These are phyloP conservation scores for Pezicula rhizophila DNA, from an alignment of 2,329 filamentous ascomycete genomes.

Conservation along the genomic window DNA sequence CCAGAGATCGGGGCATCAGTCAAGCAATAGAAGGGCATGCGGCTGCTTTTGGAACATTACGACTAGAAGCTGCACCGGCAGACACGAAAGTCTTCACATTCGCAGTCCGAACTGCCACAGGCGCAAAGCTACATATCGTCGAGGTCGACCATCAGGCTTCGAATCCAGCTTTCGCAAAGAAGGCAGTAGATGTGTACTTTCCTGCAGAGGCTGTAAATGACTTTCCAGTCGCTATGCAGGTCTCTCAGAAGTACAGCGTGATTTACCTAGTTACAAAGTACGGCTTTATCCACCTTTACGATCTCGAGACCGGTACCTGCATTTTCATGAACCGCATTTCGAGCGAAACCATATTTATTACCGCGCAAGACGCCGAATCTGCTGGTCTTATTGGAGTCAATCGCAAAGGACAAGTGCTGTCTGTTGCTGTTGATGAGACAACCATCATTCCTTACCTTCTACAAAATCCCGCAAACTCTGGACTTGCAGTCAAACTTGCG, in stretches of 20 bases:
- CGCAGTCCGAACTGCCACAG: conserved; percentile 80
- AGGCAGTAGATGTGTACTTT: conserved; percentile 96
- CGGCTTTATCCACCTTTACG: conserved; percentile 97
- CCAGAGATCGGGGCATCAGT: conserved; percentile 90
- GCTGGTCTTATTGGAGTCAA: conserved; percentile 92
- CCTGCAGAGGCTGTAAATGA: conserved; percentile 92
- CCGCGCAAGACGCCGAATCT: conserved; percentile 74
- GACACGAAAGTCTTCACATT: conserved; percentile 97
- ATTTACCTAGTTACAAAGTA: conserved; percentile 98
- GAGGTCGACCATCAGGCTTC: conserved; percentile 90
- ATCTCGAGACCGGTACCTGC: conserved; percentile 88
- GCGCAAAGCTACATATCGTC: conserved; percentile 94
- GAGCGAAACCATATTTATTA: conserved; percentile 98
- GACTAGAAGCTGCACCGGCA: conserved; percentile 79
- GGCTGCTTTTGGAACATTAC: conserved; percentile 84
- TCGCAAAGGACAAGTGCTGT: conserved; percentile 92
- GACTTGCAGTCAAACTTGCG: conserved; percentile 92
- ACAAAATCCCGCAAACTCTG: conserved; percentile 89
- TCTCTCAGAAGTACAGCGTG: conserved; percentile 93
- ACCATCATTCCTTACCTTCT: conserved; percentile 91
- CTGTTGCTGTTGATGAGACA: conserved; percentile 86
- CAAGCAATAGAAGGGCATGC: conserved; percentile 97
- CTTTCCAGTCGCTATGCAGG: conserved; percentile 96
- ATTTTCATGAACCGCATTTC: conserved; percentile 99
- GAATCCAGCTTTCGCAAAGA: conserved; percentile 89